Conservation (phyloP, 495 filamentous ascomycete genomes). For the Penicillium bovifimosum region DNA sequence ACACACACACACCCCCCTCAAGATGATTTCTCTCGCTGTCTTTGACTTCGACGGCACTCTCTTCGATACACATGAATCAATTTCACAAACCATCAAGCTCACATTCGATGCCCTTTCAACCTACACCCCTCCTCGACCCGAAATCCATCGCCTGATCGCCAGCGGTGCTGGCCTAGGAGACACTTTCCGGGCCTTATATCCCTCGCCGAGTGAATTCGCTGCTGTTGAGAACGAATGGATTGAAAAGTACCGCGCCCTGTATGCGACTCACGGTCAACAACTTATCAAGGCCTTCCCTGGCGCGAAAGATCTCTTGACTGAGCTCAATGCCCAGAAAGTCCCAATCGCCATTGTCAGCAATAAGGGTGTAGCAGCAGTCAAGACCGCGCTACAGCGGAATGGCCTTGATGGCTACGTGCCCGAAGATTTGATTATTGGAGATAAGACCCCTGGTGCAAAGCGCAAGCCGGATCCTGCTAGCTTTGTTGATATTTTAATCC, state of each 20-base stretch:
- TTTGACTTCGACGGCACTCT: constrained; percentile 30
- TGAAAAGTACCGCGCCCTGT: constrained; percentile 21
- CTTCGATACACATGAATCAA: constrained; percentile 23
- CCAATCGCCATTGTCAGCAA: constrained; percentile 27
- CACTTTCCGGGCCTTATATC: constrained; percentile 19
- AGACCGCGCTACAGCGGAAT: constrained; percentile 16
- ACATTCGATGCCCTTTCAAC: constrained; percentile 21
- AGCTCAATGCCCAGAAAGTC: constrained; percentile 9
- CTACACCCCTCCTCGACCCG: constrained; percentile 9
- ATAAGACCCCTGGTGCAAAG: constrained; percentile 16
- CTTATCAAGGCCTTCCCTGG: constrained; percentile 21
- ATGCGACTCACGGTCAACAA: constrained; percentile 21
- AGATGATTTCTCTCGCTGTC: constrained; percentile 16
- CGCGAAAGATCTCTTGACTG: constrained; percentile 13
- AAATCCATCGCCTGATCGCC: constrained; percentile 20
- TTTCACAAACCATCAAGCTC: constrained; percentile 13
- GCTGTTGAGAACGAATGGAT: constrained; percentile 14
- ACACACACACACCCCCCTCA: neutral
- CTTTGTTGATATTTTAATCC: constrained; percentile 20
- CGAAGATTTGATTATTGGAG: constrained; percentile 22
- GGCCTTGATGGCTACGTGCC: constrained; percentile 12
- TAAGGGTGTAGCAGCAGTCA: constrained; percentile 22
- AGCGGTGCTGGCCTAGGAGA: constrained; percentile 15
- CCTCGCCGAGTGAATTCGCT: constrained; percentile 8
- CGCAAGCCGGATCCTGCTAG: constrained; percentile 25